phyloP scores from a whole-genome alignment of 495 filamentous ascomycete species.

The Penicillium coffeae region DNA sequence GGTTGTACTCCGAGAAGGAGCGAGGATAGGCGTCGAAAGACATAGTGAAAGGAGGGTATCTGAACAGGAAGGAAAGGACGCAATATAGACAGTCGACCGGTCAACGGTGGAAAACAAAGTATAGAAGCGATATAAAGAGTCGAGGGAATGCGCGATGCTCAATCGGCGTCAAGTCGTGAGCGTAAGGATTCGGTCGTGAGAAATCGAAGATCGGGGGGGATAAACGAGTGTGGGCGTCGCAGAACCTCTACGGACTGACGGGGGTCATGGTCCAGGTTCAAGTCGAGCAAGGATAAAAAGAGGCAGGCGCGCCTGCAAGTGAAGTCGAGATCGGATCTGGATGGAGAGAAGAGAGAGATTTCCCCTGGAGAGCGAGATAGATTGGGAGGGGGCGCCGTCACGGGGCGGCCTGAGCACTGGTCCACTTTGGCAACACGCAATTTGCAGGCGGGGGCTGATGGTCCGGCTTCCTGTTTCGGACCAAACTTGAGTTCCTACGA shows the following conservation, averaged over 20 bases:
- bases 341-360: conserved; percentile 6
- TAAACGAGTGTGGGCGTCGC: conserved; percentile 20
- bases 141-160: conserved; percentile 35
- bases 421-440: conserved; percentile 1
- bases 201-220: conserved; percentile 8
- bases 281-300: background rate
- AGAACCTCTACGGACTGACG: conserved; percentile 13
- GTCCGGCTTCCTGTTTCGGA: too few relatives aligned
- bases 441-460: conserved; percentile 3
- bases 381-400: conserved; percentile 3
- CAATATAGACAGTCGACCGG: conserved; percentile 21
- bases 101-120: conserved; percentile 23
- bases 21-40: background rate
- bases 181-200: conserved; percentile 31
- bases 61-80: conserved; percentile 7
- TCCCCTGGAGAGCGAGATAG: conserved; percentile 5
- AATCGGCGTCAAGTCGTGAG: conserved; percentile 43
- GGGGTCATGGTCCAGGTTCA: conserved; percentile 25
- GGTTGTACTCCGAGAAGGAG: conserved; percentile 13
- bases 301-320: background rate
- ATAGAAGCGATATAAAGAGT: conserved; percentile 7
- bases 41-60: conserved; percentile 25
- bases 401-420: conserved; percentile 7
- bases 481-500: too few relatives aligned
- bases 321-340: conserved; percentile 14